These are phyloP conservation scores for Beauveria rudraprayagi DNA, from an alignment of 2,329 filamentous ascomycete species.

Conservation along the genomic window DNA sequence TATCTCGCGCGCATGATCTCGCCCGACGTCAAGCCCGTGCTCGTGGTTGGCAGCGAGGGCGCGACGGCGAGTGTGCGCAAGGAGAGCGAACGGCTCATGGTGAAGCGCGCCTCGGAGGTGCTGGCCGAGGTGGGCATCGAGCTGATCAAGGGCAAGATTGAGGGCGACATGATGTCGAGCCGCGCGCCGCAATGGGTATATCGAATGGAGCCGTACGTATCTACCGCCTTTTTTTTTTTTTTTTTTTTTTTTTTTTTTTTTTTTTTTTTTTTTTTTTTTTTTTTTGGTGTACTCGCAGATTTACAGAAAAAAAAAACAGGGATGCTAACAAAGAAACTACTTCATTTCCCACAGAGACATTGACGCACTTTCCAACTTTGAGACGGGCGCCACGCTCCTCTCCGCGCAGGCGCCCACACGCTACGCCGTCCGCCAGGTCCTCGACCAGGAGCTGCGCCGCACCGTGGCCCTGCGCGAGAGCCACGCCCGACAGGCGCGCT, in stretches of 20 bases:
- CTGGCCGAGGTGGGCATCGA: conserved; percentile 76
- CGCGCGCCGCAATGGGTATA: conserved; percentile 72
- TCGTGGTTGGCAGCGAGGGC: conserved; percentile 61
- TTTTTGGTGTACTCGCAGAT: too few species aligned
- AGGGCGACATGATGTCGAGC: conserved; percentile 52
- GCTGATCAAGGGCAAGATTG: conserved; percentile 74
- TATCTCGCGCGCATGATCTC: conserved; percentile 77
- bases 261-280: too few species aligned
- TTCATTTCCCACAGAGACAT: conserved; percentile 43
- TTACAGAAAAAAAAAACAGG: not conserved
- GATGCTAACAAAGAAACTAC: not conserved
- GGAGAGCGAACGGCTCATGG: conserved; percentile 73
- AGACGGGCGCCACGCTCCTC: conserved; percentile 52
- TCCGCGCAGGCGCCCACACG: conserved; percentile 63
- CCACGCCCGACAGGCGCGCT: conserved; percentile 57
- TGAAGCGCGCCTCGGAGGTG: conserved; percentile 69
- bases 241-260: too few species aligned
- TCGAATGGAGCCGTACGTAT: conserved; percentile 80
- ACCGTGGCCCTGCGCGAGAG: conserved; percentile 60
- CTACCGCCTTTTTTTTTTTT: not conserved
- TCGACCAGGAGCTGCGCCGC: conserved; percentile 82
- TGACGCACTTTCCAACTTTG: conserved; percentile 70
- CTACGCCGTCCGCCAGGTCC: conserved; percentile 88
- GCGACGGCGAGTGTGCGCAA: conserved; percentile 79
- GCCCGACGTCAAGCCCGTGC: conserved; percentile 83